Evolutionary conservation across 441 rosid species (phyloP).

Genomic region (Aquilaria agallochum): DNA sequence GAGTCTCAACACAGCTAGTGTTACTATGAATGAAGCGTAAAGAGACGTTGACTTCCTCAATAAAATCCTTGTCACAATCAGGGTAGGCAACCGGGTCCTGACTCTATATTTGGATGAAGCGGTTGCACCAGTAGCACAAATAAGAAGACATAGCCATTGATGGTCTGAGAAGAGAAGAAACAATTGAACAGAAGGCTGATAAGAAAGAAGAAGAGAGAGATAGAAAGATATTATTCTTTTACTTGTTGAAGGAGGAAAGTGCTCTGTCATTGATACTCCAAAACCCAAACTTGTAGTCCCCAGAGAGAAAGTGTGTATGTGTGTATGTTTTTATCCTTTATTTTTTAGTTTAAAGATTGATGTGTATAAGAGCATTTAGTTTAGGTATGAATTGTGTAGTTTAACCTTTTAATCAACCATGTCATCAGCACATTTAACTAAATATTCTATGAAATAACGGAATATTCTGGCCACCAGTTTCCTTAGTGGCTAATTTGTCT

Average conservation of each 20-base stretch:
- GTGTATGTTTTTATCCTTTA: too few relatives aligned
- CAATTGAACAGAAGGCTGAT: background rate
- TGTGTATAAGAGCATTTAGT: too few relatives aligned
- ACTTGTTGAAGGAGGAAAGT: background rate
- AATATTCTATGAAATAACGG: too few relatives aligned
- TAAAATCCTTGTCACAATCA: slow-evolving; percentile 70
- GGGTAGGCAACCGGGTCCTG: slow-evolving; percentile 55
- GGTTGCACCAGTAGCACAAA: slow-evolving; percentile 83
- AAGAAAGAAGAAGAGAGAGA: background rate
- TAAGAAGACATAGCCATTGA: slow-evolving; percentile 52
- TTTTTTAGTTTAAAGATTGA: too few relatives aligned
- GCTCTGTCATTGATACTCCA: too few relatives aligned
- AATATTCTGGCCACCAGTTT: too few relatives aligned
- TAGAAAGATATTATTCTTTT: background rate
- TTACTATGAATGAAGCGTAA: slow-evolving; percentile 26
- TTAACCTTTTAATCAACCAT: too few relatives aligned
- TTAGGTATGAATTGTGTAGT: too few relatives aligned
- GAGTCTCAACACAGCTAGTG: slow-evolving; percentile 17
- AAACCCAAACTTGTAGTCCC: too few relatives aligned
- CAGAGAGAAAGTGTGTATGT: too few relatives aligned
- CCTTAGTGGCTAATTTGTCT: too few relatives aligned
- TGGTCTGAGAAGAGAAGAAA: slow-evolving; percentile 26
- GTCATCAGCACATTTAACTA: too few relatives aligned
- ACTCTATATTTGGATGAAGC: slow-evolving; percentile 54
- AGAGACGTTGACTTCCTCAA: slow-evolving; percentile 56